Base-by-base conservation (phyloP, 495 filamentous ascomycete species). In the Talaromyces proteolyticus region DNA sequence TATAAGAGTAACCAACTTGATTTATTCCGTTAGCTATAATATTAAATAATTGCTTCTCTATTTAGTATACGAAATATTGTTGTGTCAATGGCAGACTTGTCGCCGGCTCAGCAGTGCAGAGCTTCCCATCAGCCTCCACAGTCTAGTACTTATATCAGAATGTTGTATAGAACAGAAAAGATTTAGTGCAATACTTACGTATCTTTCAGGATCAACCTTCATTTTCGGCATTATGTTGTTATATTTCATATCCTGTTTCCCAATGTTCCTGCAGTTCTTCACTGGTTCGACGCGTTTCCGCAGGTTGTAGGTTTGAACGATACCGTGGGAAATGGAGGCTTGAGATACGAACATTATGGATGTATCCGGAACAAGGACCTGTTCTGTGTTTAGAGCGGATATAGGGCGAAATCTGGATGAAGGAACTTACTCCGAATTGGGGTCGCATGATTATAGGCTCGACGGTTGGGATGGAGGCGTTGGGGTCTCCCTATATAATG, bases 191-290 rank as follows among this genome's bases (percentile, higher is more conserved):
- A 42, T 42, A 72, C 74, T 68, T 55, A 78, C 71, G 67, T 96
- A 98, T 57, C 77, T 81, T 72, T 97, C 93, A 8, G 93, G 89
- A 59, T 98, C 91, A 37, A 98, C 93, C 63, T 77, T 84, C 90
- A 97, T 97, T 69, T 76, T 83, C 16, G 93, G 93, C 84, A 85
- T 91, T 17, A 68, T 64, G 58, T 91, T 85, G 66, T 98, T 98
- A 66, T 79, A 89, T 66, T 91, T 93, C 92, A 98, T 96, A 61
- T 97, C 88, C 59, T 73, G 77, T 77, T 98, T 98, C 16, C 86
- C 74, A 45, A 97, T 78, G 17, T 68, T 79, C 53, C 93, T 79
- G 62, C 92, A 96, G 44, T 82, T 80, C 56, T 78, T 82, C 22
- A 97, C 88, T 7, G 88, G 69, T 70, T 91, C 89, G 51, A 97